Evolutionary conservation across 495 filamentous ascomycete species (phyloP).

Genomic region (Choiromyces venosus): DNA sequence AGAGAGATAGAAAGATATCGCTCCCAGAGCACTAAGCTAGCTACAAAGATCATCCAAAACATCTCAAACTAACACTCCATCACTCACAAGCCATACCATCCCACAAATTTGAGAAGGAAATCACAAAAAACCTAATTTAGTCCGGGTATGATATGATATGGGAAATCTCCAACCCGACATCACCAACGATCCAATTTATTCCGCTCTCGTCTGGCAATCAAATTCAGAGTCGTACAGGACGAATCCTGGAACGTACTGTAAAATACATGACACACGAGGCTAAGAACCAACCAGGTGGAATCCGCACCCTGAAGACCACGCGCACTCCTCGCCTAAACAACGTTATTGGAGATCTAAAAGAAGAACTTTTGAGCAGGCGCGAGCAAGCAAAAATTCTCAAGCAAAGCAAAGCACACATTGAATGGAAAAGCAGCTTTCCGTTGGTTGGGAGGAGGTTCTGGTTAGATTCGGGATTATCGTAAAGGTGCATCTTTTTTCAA

Average conservation of each 20-base stretch:
- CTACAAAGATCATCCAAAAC: neutral
- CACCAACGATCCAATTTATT: slow-evolving; percentile 24
- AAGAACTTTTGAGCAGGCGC: neutral
- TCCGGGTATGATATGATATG: slow-evolving; percentile 22
- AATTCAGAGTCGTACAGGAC: slow-evolving; percentile 33
- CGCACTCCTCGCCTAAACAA: slow-evolving; percentile 38
- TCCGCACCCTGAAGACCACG: slow-evolving; percentile 23
- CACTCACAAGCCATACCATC: neutral
- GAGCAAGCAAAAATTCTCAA: neutral
- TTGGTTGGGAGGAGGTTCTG: neutral
- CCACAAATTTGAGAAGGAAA: neutral
- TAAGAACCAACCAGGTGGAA: slow-evolving; percentile 35
- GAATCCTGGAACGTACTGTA: slow-evolving; percentile 25
- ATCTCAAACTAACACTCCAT: neutral
- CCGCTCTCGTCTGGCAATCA: slow-evolving; percentile 32
- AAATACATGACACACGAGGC: slow-evolving; percentile 20
- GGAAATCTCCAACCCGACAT: slow-evolving; percentile 30
- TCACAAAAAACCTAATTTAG: neutral
- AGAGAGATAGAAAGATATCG: neutral
- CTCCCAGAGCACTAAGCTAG: neutral
- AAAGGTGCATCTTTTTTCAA: neutral
- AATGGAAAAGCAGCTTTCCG: neutral
- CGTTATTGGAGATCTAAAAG: slow-evolving; percentile 35
- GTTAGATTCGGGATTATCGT: neutral
- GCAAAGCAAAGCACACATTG: neutral